A percentile compares a stretch with the other conserved stretches of the same genome.
Evolutionary conservation across 768 basidiomycete species (phyloP).

Genomic region (Suillus occidentalis): DNA sequence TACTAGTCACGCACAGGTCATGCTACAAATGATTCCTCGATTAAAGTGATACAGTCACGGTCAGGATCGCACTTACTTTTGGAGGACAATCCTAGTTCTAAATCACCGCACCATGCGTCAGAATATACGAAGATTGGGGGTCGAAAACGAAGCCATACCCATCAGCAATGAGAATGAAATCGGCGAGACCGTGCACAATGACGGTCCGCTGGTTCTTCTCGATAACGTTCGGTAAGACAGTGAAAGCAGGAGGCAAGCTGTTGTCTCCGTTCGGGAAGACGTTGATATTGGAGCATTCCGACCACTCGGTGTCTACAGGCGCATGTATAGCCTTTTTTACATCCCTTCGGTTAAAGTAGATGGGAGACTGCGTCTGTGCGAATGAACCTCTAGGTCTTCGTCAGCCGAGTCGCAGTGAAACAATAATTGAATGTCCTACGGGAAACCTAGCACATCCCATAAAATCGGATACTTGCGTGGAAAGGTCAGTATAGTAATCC

Average conservation of each 20-base stretch:
- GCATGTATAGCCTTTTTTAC: conserved; percentile 71
- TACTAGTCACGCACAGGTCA: background rate
- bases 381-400: conserved; percentile 49
- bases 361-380: conserved; percentile 52
- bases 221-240: conserved; percentile 71
- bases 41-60: background rate
- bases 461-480: conserved; percentile 53
- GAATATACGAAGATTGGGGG: background rate
- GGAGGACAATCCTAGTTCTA: conserved; percentile 44
- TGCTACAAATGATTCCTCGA: background rate
- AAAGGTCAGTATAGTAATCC: conserved; percentile 1
- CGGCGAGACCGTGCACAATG: conserved; percentile 71
- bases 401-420: background rate
- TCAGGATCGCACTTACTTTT: background rate
- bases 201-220: conserved; percentile 70
- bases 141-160: conserved; percentile 42
- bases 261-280: conserved; percentile 65
- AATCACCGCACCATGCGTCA: background rate
- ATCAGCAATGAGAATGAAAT: conserved; percentile 72
- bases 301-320: conserved; percentile 58
- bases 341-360: conserved; percentile 70
- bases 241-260: conserved; percentile 61
- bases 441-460: conserved; percentile 82
- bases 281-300: conserved; percentile 56
- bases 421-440: conserved; percentile 40